These are phyloP conservation scores for Mycena galericulata DNA, from an alignment of 768 basidiomycete species.

Conservation along the genomic window DNA sequence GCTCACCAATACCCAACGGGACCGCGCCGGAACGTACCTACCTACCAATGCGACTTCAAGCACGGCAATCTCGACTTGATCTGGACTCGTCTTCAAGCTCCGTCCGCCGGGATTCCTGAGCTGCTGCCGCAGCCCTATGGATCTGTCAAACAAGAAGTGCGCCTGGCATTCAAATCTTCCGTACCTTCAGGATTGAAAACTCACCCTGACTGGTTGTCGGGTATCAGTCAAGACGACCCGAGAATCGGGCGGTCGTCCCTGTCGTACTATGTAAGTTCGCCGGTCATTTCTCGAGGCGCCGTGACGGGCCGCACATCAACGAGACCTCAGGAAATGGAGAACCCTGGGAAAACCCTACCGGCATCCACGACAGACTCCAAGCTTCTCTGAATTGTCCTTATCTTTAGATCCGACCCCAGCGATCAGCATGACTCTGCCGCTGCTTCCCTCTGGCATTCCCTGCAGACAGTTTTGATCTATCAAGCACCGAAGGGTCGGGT, in stretches of 20 bases:
- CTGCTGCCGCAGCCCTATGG: background rate
- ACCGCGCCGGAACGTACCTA: no score
- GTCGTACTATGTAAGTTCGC: slow-evolving; percentile 4
- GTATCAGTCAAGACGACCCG: background rate
- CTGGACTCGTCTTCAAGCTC: background rate
- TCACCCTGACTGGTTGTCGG: background rate
- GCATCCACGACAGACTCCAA: background rate
- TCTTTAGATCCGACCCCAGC: slow-evolving; percentile 10
- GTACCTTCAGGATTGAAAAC: background rate
- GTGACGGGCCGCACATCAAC: slow-evolving; percentile 3
- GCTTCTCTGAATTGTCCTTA: slow-evolving; percentile 6
- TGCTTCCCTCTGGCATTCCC: background rate
- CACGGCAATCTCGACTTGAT: no score
- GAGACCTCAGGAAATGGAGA: background rate
- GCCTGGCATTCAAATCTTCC: background rate
- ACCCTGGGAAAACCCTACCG: background rate
- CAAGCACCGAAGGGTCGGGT: background rate
- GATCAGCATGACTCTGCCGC: background rate
- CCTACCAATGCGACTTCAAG: no score
- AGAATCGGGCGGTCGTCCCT: background rate
- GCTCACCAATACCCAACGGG: no score
- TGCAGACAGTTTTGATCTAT: background rate
- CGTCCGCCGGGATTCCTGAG: background rate
- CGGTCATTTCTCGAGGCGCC: slow-evolving; percentile 1
- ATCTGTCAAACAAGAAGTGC: background rate